Evolutionary conservation across 192 early-diverging fungal genomes (phyloP).

Genomic region (Backusella circina): DNA sequence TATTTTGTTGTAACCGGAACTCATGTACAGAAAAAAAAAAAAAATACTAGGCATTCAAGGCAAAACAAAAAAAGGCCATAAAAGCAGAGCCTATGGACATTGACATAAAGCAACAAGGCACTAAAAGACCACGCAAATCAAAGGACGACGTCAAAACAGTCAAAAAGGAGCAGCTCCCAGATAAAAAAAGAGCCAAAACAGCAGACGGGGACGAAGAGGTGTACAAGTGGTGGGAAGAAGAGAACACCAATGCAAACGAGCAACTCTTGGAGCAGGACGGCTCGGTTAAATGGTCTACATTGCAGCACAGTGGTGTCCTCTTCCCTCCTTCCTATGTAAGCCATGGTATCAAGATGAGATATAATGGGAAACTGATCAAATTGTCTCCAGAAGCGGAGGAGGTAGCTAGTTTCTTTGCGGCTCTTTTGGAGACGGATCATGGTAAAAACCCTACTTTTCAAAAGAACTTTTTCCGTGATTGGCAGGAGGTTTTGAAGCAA

Average conservation of each 20-base stretch:
- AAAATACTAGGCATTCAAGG: background rate
- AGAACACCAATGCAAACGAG: conserved; percentile 47
- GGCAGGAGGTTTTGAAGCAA: conserved; percentile 60
- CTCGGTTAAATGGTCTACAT: conserved; percentile 78
- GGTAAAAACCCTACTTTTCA: conserved; percentile 81
- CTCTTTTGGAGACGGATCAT: conserved; percentile 78
- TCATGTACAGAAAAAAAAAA: background rate
- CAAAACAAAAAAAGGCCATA: background rate
- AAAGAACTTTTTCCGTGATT: conserved; percentile 94
- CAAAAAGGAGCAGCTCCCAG: conserved; percentile 20
- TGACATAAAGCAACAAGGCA: background rate
- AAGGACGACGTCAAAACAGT: conserved; percentile 35
- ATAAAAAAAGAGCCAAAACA: conserved; percentile 25
- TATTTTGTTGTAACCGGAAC: background rate
- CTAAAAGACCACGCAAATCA: conserved; percentile 4
- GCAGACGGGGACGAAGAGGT: conserved; percentile 51
- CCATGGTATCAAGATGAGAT: conserved; percentile 86
- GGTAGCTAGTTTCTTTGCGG: conserved; percentile 93
- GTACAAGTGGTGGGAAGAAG: conserved; percentile 69
- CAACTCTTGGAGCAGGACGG: conserved; percentile 36
- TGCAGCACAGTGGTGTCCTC: conserved; percentile 83
- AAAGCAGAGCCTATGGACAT: conserved; percentile 1
- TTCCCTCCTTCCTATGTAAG: conserved; percentile 92
- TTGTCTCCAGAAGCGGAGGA: conserved; percentile 85
- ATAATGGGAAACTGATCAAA: conserved; percentile 66